Base-by-base conservation (phyloP, 208 protist genomes). In the Endotrypanum monterogeii region DNA sequence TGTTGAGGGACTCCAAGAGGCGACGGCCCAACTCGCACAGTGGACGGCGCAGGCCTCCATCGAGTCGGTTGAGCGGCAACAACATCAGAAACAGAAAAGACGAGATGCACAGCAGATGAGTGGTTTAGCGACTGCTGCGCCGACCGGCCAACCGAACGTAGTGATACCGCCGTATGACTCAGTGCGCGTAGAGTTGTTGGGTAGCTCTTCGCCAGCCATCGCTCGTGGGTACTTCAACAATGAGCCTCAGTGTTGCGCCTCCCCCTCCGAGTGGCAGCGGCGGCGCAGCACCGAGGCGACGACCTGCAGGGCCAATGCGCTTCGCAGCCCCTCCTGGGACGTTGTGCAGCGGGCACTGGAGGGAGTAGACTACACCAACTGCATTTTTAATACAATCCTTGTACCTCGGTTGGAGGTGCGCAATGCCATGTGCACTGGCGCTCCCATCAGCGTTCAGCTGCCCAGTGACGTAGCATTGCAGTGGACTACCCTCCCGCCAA, bases 311-410 rank as follows among this genome's bases (percentile, higher is more conserved):
- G 48, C 68, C 0, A 74, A 68, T 50, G 70, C 44, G 37, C 39
- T 54, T 11, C 76, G 77, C 16, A 91, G 80, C 46, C 68, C 66
- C 46, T 78, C 85, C 18, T 94, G 87, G 87, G 85, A 87, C 12
- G 77, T 82, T 28, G 77, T 83, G 18, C 92, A 97, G 77, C 82
- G 83, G 2, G 92, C 92, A 14, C 74, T 95, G 35, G 71, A 76
- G 35, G 65, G 72, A 16, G 76, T 82, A 41, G 87, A 95, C 78
- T 86, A 88, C 81, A 91, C 86, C 18, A 82, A 80, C 39, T 30
- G 79, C 1, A 73, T 96, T 37, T 93, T 96, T 67, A 86, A 91
- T 52, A 70, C 78, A 46, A 83, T 93, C 60, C 69, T 96, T 20
- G 75, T 91, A 35, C 83, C 91, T 5, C 78, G 83, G 5, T 30